Base-by-base conservation (phyloP, 106 monocot genomes). In the Gastrodia elata region DNA sequence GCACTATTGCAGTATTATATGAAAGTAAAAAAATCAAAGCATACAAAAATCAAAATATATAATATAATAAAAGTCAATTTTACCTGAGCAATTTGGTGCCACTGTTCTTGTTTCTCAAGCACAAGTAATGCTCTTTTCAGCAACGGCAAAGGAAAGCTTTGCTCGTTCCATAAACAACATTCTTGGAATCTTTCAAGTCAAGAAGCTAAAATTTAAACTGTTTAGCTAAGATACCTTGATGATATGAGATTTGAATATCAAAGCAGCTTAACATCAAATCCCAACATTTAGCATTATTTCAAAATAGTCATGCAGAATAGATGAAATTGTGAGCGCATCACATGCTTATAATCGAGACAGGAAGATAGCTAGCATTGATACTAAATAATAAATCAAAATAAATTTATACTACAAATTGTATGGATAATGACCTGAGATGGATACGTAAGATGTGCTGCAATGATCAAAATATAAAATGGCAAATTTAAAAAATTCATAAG, bases 31-130 rank as follows among this genome's bases (percentile, higher is more conserved):
- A n/a, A 8, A 52, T 4, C 0, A 2, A 34, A 37, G 1, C 36
- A 35, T 13, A 37, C n/a, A 37, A 67, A n/a, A 67, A 52, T 52
- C 6, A 52, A 52, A 52, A 5, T 10, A 14, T 22, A n/a, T n/a
- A 64, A 32, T 49, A 36, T 49, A 16, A 25, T 59, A 33, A 15
- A 16, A 42, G 71, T 30, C 33, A 38, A 18, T 76, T 33, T 55
- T 74, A 93, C 93, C 86, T 98, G 98, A 78, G 91, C 84, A 87
- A 93, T 56, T 73, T 83, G 81, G 77, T 98, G 98, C 93, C 93
- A 93, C 36, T 98, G 87, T 79, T 91, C 88, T 28, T 82, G 77
- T 77, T 91, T 93, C 55, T 93, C 76, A 83, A 98, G 93, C 81
- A 73, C 83, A 72, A 85, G 25, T 74, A 98, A 75, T 77, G 88